These are phyloP conservation scores for Apophysomyces trapeziformis DNA, from an alignment of 371 early-diverging fungal genomes.

Conservation along the genomic window DNA sequence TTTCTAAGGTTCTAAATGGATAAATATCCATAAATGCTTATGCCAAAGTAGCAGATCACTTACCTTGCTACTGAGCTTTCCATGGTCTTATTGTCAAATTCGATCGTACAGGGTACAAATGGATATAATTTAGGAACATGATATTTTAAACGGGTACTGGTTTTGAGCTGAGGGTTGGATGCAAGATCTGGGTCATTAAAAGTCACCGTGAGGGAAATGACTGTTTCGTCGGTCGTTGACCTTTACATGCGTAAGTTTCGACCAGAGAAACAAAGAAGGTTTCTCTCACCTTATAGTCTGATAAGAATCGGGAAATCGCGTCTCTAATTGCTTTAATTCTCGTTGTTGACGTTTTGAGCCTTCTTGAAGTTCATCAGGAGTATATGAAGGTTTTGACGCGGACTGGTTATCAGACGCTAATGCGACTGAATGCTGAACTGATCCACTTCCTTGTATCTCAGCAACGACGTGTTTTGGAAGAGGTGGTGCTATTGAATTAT, in stretches of 20 bases:
- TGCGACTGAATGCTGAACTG: conserved; percentile 4
- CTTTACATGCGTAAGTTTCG: background rate
- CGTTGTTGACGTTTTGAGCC: conserved; percentile 13
- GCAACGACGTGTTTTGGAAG: conserved; percentile 20
- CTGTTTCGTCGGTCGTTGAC: conserved; percentile 10
- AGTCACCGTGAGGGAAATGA: conserved; percentile 17
- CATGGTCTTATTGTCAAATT: conserved; percentile 48
- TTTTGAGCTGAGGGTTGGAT: conserved; percentile 31
- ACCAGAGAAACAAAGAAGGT: background rate
- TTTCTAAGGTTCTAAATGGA: conserved; percentile 44
- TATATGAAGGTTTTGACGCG: conserved; percentile 11
- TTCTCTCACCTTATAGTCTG: conserved; percentile 28
- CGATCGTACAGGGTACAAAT: conserved; percentile 52
- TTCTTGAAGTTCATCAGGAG: conserved; percentile 5
- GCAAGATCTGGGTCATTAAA: conserved; percentile 44
- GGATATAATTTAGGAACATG: conserved; percentile 55
- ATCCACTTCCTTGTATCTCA: background rate
- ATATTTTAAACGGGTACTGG: conserved; percentile 36
- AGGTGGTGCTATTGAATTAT: conserved; percentile 21
- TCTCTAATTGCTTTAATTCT: conserved; percentile 37
- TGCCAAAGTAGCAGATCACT: background rate
- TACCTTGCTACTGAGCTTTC: conserved; percentile 48
- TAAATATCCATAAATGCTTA: background rate
- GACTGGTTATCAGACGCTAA: background rate
- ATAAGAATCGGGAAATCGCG: conserved; percentile 52